Evolutionary conservation across 2,329 filamentous ascomycete species (phyloP).

Genomic region (Eutypa lata): DNA sequence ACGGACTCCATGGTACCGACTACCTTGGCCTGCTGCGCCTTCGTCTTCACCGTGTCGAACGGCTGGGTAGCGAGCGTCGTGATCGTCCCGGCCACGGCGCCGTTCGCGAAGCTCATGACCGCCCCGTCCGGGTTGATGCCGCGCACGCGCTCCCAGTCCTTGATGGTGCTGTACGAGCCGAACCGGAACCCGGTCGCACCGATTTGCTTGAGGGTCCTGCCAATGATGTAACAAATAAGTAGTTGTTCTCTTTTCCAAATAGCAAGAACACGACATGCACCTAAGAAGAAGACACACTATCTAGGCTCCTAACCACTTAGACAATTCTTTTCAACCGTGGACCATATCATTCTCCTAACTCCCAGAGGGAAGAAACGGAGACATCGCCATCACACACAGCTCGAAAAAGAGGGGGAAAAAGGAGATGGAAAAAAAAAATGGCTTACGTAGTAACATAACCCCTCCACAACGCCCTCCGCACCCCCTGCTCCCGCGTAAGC

Average conservation of each 20-base stretch:
- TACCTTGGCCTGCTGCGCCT: slow-evolving; percentile 53
- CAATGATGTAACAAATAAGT: no score
- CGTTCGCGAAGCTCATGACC: slow-evolving; percentile 36
- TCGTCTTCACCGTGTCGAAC: slow-evolving; percentile 60
- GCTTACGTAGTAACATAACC: slow-evolving; percentile 51
- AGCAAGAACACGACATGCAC: no score
- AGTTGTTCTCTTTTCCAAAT: no score
- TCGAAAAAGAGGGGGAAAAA: not conserved
- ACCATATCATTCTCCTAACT: no score
- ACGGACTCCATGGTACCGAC: slow-evolving; percentile 53
- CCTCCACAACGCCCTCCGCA: slow-evolving; percentile 51
- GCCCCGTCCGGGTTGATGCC: slow-evolving; percentile 29
- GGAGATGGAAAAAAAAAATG: not conserved
- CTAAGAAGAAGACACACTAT: no score
- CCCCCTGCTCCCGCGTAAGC: slow-evolving; percentile 49
- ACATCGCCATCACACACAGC: not conserved
- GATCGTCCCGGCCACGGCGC: slow-evolving; percentile 34
- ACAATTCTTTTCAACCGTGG: no score
- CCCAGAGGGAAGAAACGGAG: no score
- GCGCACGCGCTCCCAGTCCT: slow-evolving; percentile 39
- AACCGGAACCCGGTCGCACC: slow-evolving; percentile 60
- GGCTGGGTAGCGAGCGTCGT: slow-evolving; percentile 54
- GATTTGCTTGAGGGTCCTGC: slow-evolving; percentile 62
- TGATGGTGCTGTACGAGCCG: slow-evolving; percentile 61
- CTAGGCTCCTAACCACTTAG: no score